These are phyloP conservation scores for Collybiopsis luxurians DNA, from an alignment of 768 basidiomycete genomes.

Conservation along the genomic window DNA sequence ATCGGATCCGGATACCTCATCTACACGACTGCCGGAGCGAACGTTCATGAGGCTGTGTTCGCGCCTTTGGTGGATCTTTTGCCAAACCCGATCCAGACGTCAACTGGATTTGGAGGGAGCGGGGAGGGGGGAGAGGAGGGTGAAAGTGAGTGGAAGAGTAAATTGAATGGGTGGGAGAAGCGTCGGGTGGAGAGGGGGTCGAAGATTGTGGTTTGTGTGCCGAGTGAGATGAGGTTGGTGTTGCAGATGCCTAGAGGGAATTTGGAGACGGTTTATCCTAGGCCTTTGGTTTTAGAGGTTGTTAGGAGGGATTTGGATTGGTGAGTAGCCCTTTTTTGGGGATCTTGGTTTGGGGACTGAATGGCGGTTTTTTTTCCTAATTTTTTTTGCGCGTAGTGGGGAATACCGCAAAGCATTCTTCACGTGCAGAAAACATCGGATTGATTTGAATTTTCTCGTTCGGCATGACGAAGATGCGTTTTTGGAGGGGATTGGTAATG, in stretches of 20 bases:
- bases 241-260: conserved; percentile 98
- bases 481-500: conserved; percentile 47
- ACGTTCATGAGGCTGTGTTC: conserved; percentile 75
- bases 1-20: conserved; percentile 75
- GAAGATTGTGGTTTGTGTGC: conserved; percentile 83
- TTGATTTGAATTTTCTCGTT: conserved; percentile 87
- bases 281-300: conserved; percentile 86
- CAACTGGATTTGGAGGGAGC: too few species aligned
- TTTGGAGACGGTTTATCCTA: conserved; percentile 91
- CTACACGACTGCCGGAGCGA: conserved; percentile 61
- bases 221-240: conserved; percentile 85
- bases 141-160: too few species aligned
- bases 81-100: conserved; percentile 19
- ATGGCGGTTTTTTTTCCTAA: not conserved
- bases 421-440: conserved; percentile 88
- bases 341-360: not conserved
- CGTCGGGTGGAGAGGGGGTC: conserved; percentile 89
- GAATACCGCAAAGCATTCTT: conserved; percentile 86
- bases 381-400: conserved; percentile 40
- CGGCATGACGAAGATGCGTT: conserved; percentile 75
- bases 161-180: conserved; percentile 49
- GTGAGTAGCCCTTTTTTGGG: conserved; percentile 39
- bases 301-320: conserved; percentile 69
- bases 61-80: conserved; percentile 45
- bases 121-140: conserved; percentile 26